phyloP scores from a whole-genome alignment of 306 rosid genomes.

The Medicago arabica region DNA sequence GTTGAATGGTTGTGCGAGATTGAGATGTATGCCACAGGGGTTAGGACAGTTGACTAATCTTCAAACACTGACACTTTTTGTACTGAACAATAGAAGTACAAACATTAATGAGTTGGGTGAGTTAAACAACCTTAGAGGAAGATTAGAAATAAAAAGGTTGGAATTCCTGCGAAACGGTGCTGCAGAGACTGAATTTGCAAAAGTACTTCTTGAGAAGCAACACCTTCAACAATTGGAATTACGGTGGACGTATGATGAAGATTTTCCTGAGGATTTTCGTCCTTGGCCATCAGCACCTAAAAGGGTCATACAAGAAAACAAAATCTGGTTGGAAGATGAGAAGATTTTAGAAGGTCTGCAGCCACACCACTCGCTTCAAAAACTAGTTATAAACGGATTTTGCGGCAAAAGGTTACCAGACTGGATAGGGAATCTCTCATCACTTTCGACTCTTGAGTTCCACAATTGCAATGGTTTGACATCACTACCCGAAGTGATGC shows the following conservation, averaged over 20 bases:
- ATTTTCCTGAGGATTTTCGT: no score
- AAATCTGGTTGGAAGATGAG: constrained; percentile 33
- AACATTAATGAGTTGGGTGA: constrained; percentile 27
- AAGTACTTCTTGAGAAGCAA: constrained; percentile 10
- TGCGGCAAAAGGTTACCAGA: constrained; percentile 41
- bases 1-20: constrained; percentile 10
- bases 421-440: constrained; percentile 36
- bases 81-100: background rate
- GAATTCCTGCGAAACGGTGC: background rate
- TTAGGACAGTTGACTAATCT: constrained; percentile 25
- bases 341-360: constrained; percentile 32
- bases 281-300: fast-evolving
- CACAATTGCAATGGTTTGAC: background rate
- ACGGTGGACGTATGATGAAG: background rate
- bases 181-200: constrained; percentile 14
- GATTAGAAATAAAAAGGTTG: background rate
- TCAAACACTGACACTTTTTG: constrained; percentile 35
- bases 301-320: background rate
- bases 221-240: constrained; percentile 37
- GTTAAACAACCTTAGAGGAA: constrained; percentile 42
- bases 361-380: constrained; percentile 41
- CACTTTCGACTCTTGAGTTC: constrained; percentile 21
- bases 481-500: constrained; percentile 32
- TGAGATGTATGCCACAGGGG: constrained; percentile 40
- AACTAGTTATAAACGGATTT: background rate